Evolutionary conservation across 139 green algal species (phyloP), one percentile per base, ranked within the genome.

Genomic region (Coccomyxa sp.): DNA sequence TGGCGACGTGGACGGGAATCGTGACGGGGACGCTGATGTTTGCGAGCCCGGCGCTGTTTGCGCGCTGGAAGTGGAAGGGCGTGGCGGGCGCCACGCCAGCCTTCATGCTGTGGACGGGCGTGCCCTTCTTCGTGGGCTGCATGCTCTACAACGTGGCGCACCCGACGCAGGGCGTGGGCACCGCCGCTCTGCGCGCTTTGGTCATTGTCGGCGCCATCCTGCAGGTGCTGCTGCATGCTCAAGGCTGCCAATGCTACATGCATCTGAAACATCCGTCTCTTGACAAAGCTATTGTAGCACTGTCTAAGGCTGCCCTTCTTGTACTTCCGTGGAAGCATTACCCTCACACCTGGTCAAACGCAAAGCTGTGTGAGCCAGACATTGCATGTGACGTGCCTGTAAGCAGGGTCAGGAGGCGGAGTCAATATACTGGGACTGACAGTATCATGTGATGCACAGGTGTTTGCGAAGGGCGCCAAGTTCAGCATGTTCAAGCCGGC

Each of bases 401-500:
- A n/a, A n/a, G 54, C 54, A 68, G 22, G 54, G 54, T n/a, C 54
- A n/a, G 54, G 54, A 68, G 16, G 54, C 54, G 16, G 22, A 68
- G n/a, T n/a, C n/a, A n/a, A n/a, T n/a, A n/a, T n/a, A n/a, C n/a
- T n/a, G n/a, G n/a, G n/a, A 58, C 14, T 58, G 44, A 58, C 16
- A 16, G 14, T 37, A 37, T 71, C 24, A 10, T 71, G 22, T 12
- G 58, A 37, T 34, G 64, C 29, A 71, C 94, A 95, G 82, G 91
- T 97, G 33, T 91, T 97, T 74, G 80, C 80, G 72, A 91, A 90
- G 77, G 89, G 87, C n/a, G 92, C 93, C 78, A 97, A 97, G 88
- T 97, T 97, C 82, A 88, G 70, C 33, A 86, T 98, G 86, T 97
- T 95, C 86, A 98, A 98, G 88, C 95, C 95, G 10, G 92, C 94